A percentile compares a stretch with the other conserved stretches of the same genome.
Evolutionary conservation across 1,284 basidiomycete genomes (phyloP).

Genomic region (Malassezia nana): DNA sequence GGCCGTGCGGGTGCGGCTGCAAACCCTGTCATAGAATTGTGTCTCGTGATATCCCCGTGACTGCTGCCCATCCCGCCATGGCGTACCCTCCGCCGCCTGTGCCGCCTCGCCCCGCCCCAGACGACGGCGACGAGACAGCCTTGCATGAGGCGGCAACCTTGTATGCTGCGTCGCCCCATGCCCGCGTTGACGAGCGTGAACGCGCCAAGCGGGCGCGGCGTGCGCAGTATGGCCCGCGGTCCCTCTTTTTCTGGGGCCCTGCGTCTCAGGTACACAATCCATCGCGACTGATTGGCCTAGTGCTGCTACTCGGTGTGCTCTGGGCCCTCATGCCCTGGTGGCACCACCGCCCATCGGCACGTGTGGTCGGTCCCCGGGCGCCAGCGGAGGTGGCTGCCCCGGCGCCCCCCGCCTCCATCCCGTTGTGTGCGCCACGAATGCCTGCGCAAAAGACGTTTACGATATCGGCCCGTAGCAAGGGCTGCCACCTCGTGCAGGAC

Average conservation of each 20-base stretch:
- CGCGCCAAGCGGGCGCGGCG: slow-evolving; percentile 5
- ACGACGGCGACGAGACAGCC: slow-evolving; percentile 3
- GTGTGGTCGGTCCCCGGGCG: background rate
- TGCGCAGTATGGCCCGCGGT: slow-evolving; percentile 1
- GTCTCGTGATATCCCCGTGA: slow-evolving; percentile 1
- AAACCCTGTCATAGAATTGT: slow-evolving; percentile 2
- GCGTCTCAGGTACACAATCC: slow-evolving; percentile 9
- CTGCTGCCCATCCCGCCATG: no score
- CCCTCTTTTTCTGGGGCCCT: slow-evolving; percentile 9
- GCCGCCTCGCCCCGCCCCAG: background rate
- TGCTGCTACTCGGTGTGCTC: slow-evolving; percentile 8
- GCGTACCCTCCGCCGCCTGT: background rate
- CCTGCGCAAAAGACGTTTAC: slow-evolving; percentile 84
- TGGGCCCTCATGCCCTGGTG: background rate
- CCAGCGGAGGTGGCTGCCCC: background rate
- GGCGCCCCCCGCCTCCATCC: background rate
- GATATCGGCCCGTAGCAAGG: slow-evolving; percentile 50
- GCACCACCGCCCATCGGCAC: background rate
- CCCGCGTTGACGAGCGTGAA: background rate
- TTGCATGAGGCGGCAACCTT: slow-evolving; percentile 6
- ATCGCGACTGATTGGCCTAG: background rate
- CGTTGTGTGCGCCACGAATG: slow-evolving; percentile 54
- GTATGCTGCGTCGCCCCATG: slow-evolving; percentile 13
- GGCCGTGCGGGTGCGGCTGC: slow-evolving; percentile 49
- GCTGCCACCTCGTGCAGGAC: slow-evolving; percentile 73